These are phyloP conservation scores for Yarrowia sp. DNA, from an alignment of 805 yeast species.

Conservation along the genomic window DNA sequence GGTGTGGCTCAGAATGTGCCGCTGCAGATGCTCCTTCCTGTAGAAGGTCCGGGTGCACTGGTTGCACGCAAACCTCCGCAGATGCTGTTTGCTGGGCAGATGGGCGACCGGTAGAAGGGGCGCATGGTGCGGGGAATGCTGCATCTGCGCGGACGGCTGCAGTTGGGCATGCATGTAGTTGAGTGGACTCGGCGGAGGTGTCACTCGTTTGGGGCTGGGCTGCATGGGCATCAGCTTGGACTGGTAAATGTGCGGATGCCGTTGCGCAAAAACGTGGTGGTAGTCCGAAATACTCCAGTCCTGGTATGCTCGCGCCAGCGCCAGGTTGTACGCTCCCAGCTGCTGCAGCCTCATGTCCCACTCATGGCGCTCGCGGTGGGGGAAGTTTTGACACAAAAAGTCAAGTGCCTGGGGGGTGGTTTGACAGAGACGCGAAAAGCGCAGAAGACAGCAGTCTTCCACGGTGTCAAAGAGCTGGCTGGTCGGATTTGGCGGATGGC, in stretches of 20 bases:
- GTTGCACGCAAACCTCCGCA: conserved; percentile 20
- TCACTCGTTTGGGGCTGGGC: conserved; percentile 19
- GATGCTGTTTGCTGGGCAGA: conserved; percentile 19
- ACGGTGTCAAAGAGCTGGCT: not conserved
- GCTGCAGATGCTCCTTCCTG: conserved; percentile 23
- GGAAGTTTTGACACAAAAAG: conserved; percentile 1
- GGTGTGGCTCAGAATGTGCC: conserved; percentile 22
- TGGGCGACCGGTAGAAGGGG: not conserved
- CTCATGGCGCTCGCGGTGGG: conserved; percentile 18
- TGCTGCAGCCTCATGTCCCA: conserved; percentile 19
- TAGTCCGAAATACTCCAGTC: conserved; percentile 17
- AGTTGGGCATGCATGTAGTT: conserved; percentile 13
- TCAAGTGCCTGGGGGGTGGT: conserved; percentile 9
- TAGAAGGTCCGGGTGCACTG: conserved; percentile 13
- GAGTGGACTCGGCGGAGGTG: conserved; percentile 18
- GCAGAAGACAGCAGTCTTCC: conserved; percentile 11
- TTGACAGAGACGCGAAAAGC: conserved; percentile 10
- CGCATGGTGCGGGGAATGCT: conserved; percentile 1
- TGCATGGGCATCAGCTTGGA: conserved; percentile 8
- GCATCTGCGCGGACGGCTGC: not conserved
- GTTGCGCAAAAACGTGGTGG: conserved; percentile 15
- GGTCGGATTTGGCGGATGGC: not conserved
- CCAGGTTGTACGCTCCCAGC: not conserved
- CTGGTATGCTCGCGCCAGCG: not conserved
- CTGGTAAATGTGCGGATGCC: conserved; percentile 10